A percentile compares a stretch with the other conserved stretches of the same genome.
These are phyloP conservation scores for Sclerotinia trifoliorum DNA, from an alignment of 2,329 filamentous ascomycete genomes.

Conservation along the genomic window DNA sequence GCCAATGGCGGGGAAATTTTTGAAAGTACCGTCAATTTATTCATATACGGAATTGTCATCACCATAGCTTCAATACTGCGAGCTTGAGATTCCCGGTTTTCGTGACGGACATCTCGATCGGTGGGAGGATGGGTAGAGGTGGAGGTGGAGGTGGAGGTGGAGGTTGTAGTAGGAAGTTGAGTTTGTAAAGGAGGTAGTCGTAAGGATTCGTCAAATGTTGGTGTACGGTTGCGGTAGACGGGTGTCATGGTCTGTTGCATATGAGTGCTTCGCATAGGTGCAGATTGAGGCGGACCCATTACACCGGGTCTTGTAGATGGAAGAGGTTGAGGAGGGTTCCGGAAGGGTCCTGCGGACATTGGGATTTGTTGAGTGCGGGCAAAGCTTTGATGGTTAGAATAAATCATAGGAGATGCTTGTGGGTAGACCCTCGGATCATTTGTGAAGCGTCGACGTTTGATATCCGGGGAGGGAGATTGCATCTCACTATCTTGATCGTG, in stretches of 20 bases:
- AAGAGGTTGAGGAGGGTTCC: conserved; percentile 36
- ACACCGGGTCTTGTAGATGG: conserved; percentile 37
- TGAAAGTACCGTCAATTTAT: conserved; percentile 74
- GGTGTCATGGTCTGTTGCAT: conserved; percentile 31
- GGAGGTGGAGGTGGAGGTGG: conserved; percentile 42
- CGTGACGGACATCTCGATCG: conserved; percentile 34
- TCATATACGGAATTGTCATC: conserved; percentile 70
- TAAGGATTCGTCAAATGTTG: conserved; percentile 39
- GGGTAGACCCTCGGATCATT: conserved; percentile 44
- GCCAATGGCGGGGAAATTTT: conserved; percentile 71
- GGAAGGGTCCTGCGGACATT: conserved; percentile 41
- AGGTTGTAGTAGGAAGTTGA: conserved; percentile 38
- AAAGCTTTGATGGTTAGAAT: conserved; percentile 33
- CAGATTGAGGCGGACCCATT: conserved; percentile 38
- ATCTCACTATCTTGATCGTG: conserved; percentile 44
- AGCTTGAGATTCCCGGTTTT: conserved; percentile 41
- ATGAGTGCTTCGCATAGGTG: conserved; percentile 28
- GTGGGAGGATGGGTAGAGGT: conserved; percentile 39
- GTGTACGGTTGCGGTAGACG: conserved; percentile 30
- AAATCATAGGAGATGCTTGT: conserved; percentile 43
- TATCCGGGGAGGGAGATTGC: conserved; percentile 51
- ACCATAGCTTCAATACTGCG: conserved; percentile 65
- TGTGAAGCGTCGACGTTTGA: conserved; percentile 63
- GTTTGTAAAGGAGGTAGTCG: conserved; percentile 41
- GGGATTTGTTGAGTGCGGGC: conserved; percentile 31